Base-by-base conservation (phyloP, 257 asterid genomes). In the Plectranthus barbatus region DNA sequence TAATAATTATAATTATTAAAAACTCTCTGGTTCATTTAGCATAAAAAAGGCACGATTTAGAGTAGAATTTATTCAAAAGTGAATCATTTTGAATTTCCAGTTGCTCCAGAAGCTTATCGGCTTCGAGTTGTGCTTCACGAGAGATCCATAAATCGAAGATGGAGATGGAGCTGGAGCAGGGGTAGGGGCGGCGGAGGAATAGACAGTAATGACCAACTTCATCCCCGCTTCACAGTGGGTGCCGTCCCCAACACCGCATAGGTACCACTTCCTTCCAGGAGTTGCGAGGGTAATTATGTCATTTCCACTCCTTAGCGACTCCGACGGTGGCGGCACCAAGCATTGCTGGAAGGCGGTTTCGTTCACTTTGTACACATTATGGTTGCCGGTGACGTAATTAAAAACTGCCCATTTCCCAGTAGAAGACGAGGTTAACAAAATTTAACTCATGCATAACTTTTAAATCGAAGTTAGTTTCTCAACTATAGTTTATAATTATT, bases 221-320 rank as follows among this genome's bases (percentile, higher is more conserved):
- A 76, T 67, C 19, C 82, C 87, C 0, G 2, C 2, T 1, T 21
- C 42, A 47, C 84, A 81, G 15, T 79, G 82, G 2, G n/a, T 19
- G n/a, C 60, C 64, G 13, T 24, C 24, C 20, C 53, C 68, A 17
- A 76, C 68, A 0, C 77, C 74, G 36, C 77, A 71, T 23, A 79
- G 33, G 60, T 79, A 82, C 87, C 87, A 76, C 54, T 79, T 74
- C 59, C 47, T 74, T 21, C 85, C 88, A 1, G 70, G 44, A 1
- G 60, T 5, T 1, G 61, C 54, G 0, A 76, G 81, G 65, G 69
- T 40, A 50, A 81, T 64, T 4, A 64, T 31, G 64, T 81, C 84
- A 9, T 37, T 60, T 20, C 86, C 86, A 5, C 17, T 62, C 0
- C 12, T 45, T 0, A 82, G 65, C 18, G 66, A 18, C 19, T 48